Conservation (phyloP, 2,329 filamentous ascomycete genomes). For the Aspergillus ibericus region DNA sequence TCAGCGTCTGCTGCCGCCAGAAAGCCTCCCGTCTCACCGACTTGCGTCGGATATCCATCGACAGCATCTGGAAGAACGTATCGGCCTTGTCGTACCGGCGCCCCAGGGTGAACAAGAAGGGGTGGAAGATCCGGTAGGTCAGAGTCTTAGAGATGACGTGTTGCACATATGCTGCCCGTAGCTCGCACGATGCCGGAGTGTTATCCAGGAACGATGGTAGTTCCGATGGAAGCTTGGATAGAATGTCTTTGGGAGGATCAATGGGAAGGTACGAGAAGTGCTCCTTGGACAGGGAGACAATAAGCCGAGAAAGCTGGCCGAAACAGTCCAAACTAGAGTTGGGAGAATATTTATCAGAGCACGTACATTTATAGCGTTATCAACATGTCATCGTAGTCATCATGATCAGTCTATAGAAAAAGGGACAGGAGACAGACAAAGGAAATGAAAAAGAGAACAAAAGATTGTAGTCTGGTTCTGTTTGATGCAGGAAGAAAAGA, state of each 20-base stretch:
- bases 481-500: slow-evolving; percentile 10
- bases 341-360: slow-evolving; percentile 41
- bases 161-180: slow-evolving; percentile 56
- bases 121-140: slow-evolving; percentile 57
- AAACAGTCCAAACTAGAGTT: slow-evolving; percentile 54
- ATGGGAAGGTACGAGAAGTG: slow-evolving; percentile 55
- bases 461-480: slow-evolving; percentile 11
- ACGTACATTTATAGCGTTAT: slow-evolving; percentile 43
- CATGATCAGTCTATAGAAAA: slow-evolving; percentile 25
- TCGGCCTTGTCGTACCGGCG: slow-evolving; percentile 58
- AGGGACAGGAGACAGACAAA: slow-evolving; percentile 14
- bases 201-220: slow-evolving; percentile 58
- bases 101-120: slow-evolving; percentile 58
- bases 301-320: slow-evolving; percentile 52
- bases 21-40: slow-evolving; percentile 58
- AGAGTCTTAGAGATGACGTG: slow-evolving; percentile 59
- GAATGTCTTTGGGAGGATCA: slow-evolving; percentile 51
- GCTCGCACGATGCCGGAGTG: slow-evolving; percentile 52
- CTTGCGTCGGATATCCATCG: slow-evolving; percentile 57
- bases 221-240: slow-evolving; percentile 53
- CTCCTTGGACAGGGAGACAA: slow-evolving; percentile 53
- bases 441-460: slow-evolving; percentile 18
- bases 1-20: slow-evolving; percentile 59
- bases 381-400: slow-evolving; percentile 27
- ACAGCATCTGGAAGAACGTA: slow-evolving; percentile 55